Base-by-base conservation (phyloP, 495 filamentous ascomycete genomes). In the Talaromyces borbonicus region DNA sequence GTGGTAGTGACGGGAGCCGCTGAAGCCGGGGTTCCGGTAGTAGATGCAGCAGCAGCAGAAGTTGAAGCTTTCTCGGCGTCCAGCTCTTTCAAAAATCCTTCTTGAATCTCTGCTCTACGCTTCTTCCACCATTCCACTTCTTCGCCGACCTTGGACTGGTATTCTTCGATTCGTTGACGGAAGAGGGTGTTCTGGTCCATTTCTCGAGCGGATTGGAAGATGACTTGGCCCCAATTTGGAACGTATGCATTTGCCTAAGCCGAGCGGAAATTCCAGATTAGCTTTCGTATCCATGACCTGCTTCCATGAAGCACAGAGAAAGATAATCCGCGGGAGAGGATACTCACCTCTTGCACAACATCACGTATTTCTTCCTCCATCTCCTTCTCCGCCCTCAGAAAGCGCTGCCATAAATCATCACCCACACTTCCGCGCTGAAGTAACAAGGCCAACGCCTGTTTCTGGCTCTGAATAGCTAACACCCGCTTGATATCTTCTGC, bases 311-410 rank as follows among this genome's bases (percentile, higher is more conserved):
- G 35, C 35, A 26, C 15, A 40, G 25, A 18, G 44, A 48, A 30
- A 23, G 44, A 33, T 29, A 39, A 27, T 44, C 20, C 29, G 15
- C 5, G 43, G 46, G 25, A 9, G 20, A 23, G 12, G 29, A 43
- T 25, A 51, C 67, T 45, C 61, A 93, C 88, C 83, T 98, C 92
- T 54, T 81, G 75, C 26, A 96, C 87, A 32, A 96, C 89, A 68
- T 98, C 92, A 50, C 84, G 73, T 26, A 98, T 70, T 65, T 98
- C 92, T 49, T 89, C 90, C 65, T 98, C 89, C 69, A 95, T 93
- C 71, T 97, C 92, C 72, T 90, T 90, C 75, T 98, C 92, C 20
- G 90, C 92, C 31, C 85, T 71, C 55, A 77, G 58, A 60, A 96
- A 94, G 30, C 92, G 73, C 68, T 96, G 92, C 85, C 89, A 96